Percentiles rank a stretch among this genome's conserved stretches.
phyloP scores from a whole-genome alignment of 2,329 filamentous ascomycete species.

The Metarhizium brunneum region DNA sequence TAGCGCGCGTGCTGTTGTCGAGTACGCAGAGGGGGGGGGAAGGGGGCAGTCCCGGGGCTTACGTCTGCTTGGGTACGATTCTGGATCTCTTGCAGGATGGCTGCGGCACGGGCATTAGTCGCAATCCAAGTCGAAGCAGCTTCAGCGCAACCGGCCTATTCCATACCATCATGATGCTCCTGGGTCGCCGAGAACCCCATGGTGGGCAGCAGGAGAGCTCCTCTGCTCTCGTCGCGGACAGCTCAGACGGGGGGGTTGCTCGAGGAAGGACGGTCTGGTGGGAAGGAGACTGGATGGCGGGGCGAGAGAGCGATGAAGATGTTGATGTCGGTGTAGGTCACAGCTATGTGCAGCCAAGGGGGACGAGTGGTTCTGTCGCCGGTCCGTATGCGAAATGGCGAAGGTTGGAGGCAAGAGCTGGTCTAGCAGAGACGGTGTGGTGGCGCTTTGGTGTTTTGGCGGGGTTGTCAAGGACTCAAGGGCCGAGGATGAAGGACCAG shows the following conservation, averaged over 20 bases:
- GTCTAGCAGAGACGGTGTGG: not conserved
- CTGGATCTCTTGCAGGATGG: constrained; percentile 47
- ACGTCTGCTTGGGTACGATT: constrained; percentile 75
- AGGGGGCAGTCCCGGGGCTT: constrained; percentile 21
- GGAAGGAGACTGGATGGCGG: not conserved
- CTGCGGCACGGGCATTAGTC: constrained; percentile 12
- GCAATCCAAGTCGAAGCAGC: not conserved
- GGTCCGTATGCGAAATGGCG: not conserved
- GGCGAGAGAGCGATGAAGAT: not conserved
- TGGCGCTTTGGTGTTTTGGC: not conserved
- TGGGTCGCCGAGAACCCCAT: constrained; percentile 84
- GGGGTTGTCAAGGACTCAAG: not conserved
- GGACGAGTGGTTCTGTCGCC: not conserved
- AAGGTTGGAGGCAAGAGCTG: not conserved
- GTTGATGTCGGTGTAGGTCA: not conserved
- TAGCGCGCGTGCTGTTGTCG: not conserved
- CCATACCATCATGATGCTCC: constrained; percentile 54
- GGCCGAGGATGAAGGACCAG: too few species aligned
- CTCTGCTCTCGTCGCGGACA: constrained; percentile 1
- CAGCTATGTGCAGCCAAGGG: not conserved
- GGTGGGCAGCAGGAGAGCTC: constrained; percentile 28
- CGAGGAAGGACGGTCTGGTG: not conserved
- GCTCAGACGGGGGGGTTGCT: not conserved
- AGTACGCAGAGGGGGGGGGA: not conserved
- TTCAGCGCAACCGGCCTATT: not conserved